Percentiles rank a stretch among this genome's conserved stretches.
Evolutionary conservation across 441 rosid species (phyloP).

Genomic region (Viola pubescens): DNA sequence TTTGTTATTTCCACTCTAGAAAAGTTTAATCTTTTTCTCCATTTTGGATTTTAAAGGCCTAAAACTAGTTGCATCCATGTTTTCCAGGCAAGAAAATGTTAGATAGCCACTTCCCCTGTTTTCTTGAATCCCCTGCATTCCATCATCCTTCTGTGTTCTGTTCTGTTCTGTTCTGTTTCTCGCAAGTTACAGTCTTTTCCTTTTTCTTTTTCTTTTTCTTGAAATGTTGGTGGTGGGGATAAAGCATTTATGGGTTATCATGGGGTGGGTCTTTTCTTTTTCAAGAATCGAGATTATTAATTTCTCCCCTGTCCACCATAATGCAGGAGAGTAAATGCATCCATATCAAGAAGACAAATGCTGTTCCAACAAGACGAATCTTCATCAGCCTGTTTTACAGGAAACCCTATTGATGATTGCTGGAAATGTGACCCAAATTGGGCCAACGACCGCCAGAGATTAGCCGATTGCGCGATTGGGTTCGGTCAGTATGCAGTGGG

Average conservation of each 20-base stretch:
- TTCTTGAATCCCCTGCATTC: too few species aligned
- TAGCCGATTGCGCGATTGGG: slow-evolving; percentile 90
- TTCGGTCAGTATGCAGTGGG: slow-evolving; percentile 91
- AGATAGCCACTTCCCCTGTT: too few species aligned
- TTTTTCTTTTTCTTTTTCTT: background rate
- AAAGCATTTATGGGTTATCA: background rate
- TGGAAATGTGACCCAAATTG: slow-evolving; percentile 96
- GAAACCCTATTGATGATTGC: slow-evolving; percentile 93
- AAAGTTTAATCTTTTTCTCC: background rate
- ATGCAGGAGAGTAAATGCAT: slow-evolving; percentile 69
- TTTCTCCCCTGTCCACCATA: background rate
- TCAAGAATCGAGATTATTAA: background rate
- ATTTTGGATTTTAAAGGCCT: background rate
- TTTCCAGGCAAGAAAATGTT: too few species aligned
- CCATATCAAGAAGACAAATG: slow-evolving; percentile 57
- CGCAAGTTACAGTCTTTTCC: background rate
- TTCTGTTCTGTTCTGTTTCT: background rate
- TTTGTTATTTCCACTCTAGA: background rate
- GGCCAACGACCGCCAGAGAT: slow-evolving; percentile 70
- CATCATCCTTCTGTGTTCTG: background rate
- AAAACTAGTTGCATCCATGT: too few species aligned
- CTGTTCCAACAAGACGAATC: slow-evolving; percentile 31
- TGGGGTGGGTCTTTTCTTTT: background rate
- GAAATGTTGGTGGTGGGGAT: background rate
- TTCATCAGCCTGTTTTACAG: slow-evolving; percentile 46